Percentiles rank a stretch among this genome's conserved stretches.
Evolutionary conservation across 768 basidiomycete genomes (phyloP).

Genomic region (Sporobolomyces phaffii): DNA sequence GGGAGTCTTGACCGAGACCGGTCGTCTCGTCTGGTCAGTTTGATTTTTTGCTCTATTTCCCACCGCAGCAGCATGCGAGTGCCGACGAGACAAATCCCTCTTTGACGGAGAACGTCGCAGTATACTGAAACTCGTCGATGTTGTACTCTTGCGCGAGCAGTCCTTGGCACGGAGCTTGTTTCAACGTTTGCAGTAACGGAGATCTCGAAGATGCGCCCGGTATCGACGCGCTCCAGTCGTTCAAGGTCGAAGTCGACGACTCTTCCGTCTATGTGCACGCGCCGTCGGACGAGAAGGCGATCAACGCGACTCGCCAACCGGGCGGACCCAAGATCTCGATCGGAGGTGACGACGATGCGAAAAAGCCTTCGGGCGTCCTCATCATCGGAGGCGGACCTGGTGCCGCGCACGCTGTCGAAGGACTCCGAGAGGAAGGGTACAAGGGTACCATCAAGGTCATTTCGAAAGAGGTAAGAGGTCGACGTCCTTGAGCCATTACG

Average conservation of each 20-base stretch:
- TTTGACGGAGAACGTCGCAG: too few species aligned
- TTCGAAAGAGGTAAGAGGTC: constrained; percentile 62
- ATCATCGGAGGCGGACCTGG: constrained; percentile 83
- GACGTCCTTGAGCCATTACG: too few species aligned
- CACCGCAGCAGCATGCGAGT: too few species aligned
- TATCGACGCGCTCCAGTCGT: constrained; percentile 69
- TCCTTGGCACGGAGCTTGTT: constrained; percentile 90
- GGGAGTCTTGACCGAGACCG: constrained; percentile 71
- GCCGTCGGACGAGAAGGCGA: constrained; percentile 16
- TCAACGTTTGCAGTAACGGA: constrained; percentile 68
- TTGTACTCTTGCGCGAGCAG: too few species aligned
- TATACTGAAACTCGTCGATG: too few species aligned
- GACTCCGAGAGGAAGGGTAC: constrained; percentile 62
- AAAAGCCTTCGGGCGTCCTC: constrained; percentile 55
- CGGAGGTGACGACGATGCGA: neutral
- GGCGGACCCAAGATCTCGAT: constrained; percentile 47
- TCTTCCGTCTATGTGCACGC: constrained; percentile 32
- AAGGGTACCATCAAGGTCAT: constrained; percentile 69
- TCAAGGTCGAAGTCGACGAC: constrained; percentile 50
- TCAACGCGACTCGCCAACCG: constrained; percentile 15
- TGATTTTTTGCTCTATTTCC: constrained; percentile 45
- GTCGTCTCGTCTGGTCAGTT: constrained; percentile 61
- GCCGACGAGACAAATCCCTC: too few species aligned
- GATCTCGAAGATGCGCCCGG: constrained; percentile 91
- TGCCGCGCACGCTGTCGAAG: constrained; percentile 59